phyloP scores from a whole-genome alignment of 257 asterid genomes.

The Penstemon barbatus region DNA sequence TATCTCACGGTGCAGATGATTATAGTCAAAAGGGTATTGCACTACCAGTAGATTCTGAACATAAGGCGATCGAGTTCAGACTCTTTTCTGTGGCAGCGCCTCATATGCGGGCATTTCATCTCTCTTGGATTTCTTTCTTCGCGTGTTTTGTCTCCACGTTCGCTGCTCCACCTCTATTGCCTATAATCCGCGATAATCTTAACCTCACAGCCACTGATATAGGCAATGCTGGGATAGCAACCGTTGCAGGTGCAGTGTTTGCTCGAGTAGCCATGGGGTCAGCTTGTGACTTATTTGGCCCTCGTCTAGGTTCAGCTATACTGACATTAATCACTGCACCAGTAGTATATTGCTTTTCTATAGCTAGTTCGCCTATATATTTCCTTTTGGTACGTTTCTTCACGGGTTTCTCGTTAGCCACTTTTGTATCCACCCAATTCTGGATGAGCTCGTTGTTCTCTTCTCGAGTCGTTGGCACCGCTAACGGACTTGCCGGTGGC shows the following conservation, averaged over 20 bases:
- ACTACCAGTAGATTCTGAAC: no score
- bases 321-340: conserved; percentile 73
- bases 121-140: no score
- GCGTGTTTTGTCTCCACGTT: no score
- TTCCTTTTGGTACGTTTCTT: conserved; percentile 73
- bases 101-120: conserved; percentile 13
- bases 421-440: conserved; percentile 85
- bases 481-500: conserved; percentile 82
- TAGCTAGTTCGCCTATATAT: conserved; percentile 38
- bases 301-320: conserved; percentile 71
- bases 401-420: conserved; percentile 74
- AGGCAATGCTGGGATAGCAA: no score
- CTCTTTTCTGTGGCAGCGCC: no score
- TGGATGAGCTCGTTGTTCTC: conserved; percentile 94
- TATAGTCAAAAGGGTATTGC: no score
- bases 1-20: no score
- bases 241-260: no score
- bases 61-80: no score
- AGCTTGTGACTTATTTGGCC: conserved; percentile 79
- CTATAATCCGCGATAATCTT: no score
- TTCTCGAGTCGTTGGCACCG: conserved; percentile 65
- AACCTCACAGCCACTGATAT: no score
- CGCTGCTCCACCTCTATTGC: no score
- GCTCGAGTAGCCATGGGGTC: conserved; percentile 14
- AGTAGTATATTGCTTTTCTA: conserved; percentile 60